These are phyloP conservation scores for Shiraia sp. DNA, from an alignment of 2,329 filamentous ascomycete species.

Conservation along the genomic window DNA sequence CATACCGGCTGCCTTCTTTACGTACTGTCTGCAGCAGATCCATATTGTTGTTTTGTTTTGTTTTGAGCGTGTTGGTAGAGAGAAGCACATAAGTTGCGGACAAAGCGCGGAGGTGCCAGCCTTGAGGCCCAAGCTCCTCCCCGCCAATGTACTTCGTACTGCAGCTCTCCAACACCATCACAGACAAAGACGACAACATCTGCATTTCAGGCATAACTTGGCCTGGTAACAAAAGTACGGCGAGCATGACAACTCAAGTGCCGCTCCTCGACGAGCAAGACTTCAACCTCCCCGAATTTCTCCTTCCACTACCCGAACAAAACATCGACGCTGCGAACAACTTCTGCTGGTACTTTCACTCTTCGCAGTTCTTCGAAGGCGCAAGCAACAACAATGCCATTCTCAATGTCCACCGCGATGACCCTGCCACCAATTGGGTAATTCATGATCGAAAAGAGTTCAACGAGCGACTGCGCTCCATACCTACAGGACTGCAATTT, in stretches of 20 bases:
- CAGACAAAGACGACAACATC: background rate
- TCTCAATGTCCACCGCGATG: slow-evolving; percentile 53
- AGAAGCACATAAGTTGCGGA: slow-evolving; percentile 27
- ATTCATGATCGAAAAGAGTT: slow-evolving; percentile 61
- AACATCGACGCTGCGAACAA: slow-evolving; percentile 31
- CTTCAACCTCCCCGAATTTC: slow-evolving; percentile 27
- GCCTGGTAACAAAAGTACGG: too few relatives aligned
- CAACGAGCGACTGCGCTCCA: slow-evolving; percentile 57
- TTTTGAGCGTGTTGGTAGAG: slow-evolving; percentile 10
- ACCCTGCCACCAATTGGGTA: slow-evolving; percentile 46
- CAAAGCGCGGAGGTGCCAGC: slow-evolving; percentile 25
- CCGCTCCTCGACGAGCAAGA: slow-evolving; percentile 40
- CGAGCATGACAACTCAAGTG: slow-evolving; percentile 31
- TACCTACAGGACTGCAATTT: slow-evolving; percentile 60
- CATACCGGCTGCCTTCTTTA: slow-evolving; percentile 78
- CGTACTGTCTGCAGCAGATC: slow-evolving; percentile 91
- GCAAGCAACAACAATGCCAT: slow-evolving; percentile 63
- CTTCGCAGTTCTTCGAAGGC: slow-evolving; percentile 66
- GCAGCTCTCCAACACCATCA: slow-evolving; percentile 6
- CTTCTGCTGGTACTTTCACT: slow-evolving; percentile 64
- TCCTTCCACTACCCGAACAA: slow-evolving; percentile 24
- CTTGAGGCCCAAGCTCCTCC: slow-evolving; percentile 13
- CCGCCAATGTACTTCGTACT: slow-evolving; percentile 7
- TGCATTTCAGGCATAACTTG: slow-evolving; percentile 1
- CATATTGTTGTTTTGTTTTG: slow-evolving; percentile 66